Evolutionary conservation across 2,329 filamentous ascomycete genomes (phyloP), one percentile per base, ranked within the genome.

Genomic region (Aspergillus sp.): DNA sequence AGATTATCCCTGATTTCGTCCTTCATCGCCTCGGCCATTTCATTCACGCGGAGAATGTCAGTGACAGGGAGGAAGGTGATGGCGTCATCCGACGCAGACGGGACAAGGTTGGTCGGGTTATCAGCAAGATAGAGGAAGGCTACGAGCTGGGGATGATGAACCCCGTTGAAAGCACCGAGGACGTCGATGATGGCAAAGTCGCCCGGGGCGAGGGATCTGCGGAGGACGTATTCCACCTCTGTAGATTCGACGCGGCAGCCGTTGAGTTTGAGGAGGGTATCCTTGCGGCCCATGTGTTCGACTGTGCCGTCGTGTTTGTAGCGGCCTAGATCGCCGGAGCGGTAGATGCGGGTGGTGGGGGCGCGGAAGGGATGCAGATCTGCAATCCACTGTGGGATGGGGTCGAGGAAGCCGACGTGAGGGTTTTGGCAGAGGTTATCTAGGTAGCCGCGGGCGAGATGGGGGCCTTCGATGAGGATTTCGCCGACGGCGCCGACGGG

Each of bases 401-500:
- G 7, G 2, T 39, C 1, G n/a, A 59, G 46, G 37, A 58, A 58
- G 8, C 50, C 43, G 5, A 33, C 49, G 10, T 52, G 46, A 1
- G 52, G 36, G 12, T 47, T 47, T 4, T 42, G 44, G 27, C 40
- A 48, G 0, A 50, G 40, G 13, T 53, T 35, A 27, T 61, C 56
- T 6, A 61, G 46, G 35, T 61, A 61, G 1, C 57, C 56, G 5
- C 51, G 49, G 8, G 58, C 48, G 6, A 61, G 42, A 31, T 60
- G 56, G 0, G 59, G 55, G 1, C 60, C 60, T 43, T 62, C 58
- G 7, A 62, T 50, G 3, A 62, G 35, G 5, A 63, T 46, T 39
- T 63, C 60, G 2, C 60, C 60, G 0, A 61, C 46, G 2, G 57
- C 59, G 7, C 60, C 60, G 11, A 61, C 42, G 1, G 60, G 60